A percentile compares a stretch with the other conserved stretches of the same genome.
Evolutionary conservation across 306 rosid species (phyloP).

Genomic region (Cucurbita ficifolia): DNA sequence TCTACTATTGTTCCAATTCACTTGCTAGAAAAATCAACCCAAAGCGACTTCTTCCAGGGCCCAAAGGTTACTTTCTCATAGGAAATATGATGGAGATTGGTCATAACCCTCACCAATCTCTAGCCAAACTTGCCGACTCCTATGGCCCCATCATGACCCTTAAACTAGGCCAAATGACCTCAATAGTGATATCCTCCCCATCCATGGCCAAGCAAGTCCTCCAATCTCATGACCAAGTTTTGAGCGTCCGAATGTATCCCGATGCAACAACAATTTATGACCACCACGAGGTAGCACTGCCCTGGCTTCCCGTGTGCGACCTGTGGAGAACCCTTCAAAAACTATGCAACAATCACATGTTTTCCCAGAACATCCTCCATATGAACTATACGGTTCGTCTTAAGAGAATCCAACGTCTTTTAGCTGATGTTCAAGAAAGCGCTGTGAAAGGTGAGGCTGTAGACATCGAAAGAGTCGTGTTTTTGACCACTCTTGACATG

Average conservation of each 20-base stretch:
- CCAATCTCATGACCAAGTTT: conserved; percentile 18
- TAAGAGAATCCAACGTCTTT: neutral
- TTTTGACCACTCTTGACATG: conserved; percentile 20
- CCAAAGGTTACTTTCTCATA: conserved; percentile 20
- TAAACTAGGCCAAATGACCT: conserved; percentile 33
- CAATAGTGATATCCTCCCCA: conserved; percentile 24
- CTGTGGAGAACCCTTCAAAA: conserved; percentile 31
- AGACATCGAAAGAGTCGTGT: conserved; percentile 29
- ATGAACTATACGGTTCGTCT: neutral
- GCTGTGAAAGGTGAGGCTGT: conserved; percentile 13
- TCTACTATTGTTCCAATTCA: neutral
- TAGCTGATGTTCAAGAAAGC: conserved; percentile 4
- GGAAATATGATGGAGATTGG: conserved; percentile 49
- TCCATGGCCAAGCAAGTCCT: conserved; percentile 10
- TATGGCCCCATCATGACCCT: conserved; percentile 40
- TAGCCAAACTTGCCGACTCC: conserved; percentile 18
- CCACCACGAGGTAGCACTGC: conserved; percentile 14
- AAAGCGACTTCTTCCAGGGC: conserved; percentile 40
- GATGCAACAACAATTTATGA: neutral
- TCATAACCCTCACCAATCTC: conserved; percentile 32
- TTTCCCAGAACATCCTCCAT: conserved; percentile 25
- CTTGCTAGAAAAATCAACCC: neutral
- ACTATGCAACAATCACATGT: conserved; percentile 14
- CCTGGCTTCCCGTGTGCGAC: conserved; percentile 20
- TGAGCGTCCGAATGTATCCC: conserved; percentile 23